Base-by-base conservation (phyloP, 2,329 filamentous ascomycete genomes). In the Plenodomus tracheiphilus region DNA sequence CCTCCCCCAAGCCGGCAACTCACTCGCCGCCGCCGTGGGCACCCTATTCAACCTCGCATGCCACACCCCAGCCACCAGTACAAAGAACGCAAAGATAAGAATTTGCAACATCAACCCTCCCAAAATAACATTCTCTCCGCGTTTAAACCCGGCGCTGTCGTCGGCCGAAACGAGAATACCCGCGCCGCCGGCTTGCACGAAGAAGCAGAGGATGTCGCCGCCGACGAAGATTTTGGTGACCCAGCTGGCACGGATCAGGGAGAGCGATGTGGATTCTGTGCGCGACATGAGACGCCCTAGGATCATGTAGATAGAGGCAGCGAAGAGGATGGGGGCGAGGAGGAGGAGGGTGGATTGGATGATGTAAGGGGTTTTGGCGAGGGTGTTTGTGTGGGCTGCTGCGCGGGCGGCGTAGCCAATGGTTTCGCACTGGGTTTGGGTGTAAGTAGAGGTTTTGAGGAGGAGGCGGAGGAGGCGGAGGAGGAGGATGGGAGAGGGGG, bases 61-160 rank as follows among this genome's bases (percentile, higher is more conserved):
- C 67, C 84, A 84, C 1, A 80, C 49, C 2, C 74, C 54, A 0
- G 80, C 74, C 1, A 77, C 75, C 4, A 76, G 47, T 30, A 81
- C 66, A 58, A 86, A 87, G 30, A 85, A 67, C 18, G 74, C 75
- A 52, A 86, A 85, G 46, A 81, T 76, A 36, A 81, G 34, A 19
- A 87, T 74, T 60, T 87, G 84, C 15, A 85, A 64, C 25, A 80
- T 63, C 2, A 87, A 69, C 2, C 84, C 84, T 1, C 58, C 77
- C 7, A 85, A 66, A n/a, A 86, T 77, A 41, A 85, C 71, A 16
- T 77, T 75, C 54, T 81, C 64, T n/a, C 78, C 81, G 11, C 69
- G 65, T 20, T 74, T 56, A 41, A 66, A 19, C 38, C 54, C 35
- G 41, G 51, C 30, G 6, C 54, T 18, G 20, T 65, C 61, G 1